Evolutionary conservation across 345 rosid genomes (phyloP).

Genomic region (Gossypioides kirkii): DNA sequence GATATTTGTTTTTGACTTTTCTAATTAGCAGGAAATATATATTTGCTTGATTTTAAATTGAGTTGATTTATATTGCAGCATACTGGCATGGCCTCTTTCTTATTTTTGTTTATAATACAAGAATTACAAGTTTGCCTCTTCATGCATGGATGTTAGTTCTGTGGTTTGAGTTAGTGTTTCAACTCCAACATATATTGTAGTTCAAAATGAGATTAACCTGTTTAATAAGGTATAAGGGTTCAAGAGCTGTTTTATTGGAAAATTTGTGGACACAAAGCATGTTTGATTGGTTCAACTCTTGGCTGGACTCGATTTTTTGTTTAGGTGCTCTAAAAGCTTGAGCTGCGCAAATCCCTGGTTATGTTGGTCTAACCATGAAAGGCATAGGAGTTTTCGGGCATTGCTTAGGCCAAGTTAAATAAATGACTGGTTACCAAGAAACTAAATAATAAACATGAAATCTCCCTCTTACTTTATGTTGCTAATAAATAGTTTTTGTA

Average conservation of each 20-base stretch:
- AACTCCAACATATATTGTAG: not conserved
- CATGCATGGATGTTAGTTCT: not conserved
- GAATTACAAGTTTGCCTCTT: not conserved
- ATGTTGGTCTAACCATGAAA: too few species aligned
- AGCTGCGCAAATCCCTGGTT: too few species aligned
- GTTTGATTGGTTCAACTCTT: not conserved
- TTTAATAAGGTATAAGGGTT: not conserved
- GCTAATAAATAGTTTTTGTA: too few species aligned
- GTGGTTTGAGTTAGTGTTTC: not conserved
- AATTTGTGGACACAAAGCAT: not conserved
- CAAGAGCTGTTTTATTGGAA: not conserved
- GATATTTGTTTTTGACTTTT: not conserved
- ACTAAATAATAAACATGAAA: too few species aligned
- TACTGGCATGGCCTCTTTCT: not conserved
- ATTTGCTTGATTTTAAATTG: not conserved
- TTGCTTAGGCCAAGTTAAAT: too few species aligned
- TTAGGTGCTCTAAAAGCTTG: not conserved
- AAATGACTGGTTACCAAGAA: too few species aligned
- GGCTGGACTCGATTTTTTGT: not conserved
- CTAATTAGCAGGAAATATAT: not conserved
- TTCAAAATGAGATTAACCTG: not conserved
- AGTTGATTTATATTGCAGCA: not conserved
- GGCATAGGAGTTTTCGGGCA: too few species aligned
- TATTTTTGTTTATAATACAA: not conserved
- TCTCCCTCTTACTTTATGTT: too few species aligned